Base-by-base conservation (phyloP, 2,329 filamentous ascomycete genomes). In the Huntiella omanensis region DNA sequence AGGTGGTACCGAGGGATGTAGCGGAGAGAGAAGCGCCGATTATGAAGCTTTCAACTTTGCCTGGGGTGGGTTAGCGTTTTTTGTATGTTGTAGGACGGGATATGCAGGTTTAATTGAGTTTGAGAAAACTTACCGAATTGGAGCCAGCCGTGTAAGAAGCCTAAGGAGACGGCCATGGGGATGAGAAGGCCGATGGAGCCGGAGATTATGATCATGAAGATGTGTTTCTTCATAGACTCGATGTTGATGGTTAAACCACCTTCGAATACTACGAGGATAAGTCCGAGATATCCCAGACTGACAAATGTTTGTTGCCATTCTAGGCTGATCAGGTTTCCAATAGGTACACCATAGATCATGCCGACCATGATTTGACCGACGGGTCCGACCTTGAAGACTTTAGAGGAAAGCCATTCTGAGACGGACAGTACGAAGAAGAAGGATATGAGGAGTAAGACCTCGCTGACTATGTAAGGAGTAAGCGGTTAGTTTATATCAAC, bases 191-290 rank as follows among this genome's bases (percentile, higher is more conserved):
- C 67, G 0, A 65, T 59, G 2, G 62, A 55, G 2, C 66, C 67
- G 3, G 59, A 64, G 3, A 62, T 37, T 17, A 62, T 53, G 50
- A 62, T 66, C 32, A 67, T 55, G 3, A 60, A 12, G 38, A 69
- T 60, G 48, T 68, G 68, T 32, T 61, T 57, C 52, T 62, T 62
- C 7, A 69, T 56, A 1, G 69, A 57, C 51, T 68, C 66, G 3
- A 69, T 53, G 0, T 65, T 63, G 28, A 66, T 58, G 7, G 62
- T 60, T 12, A 70, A 56, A 1, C 66, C 66, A n/a, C 66, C 67
- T 56, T 69, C 64, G 47, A 69, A 69, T 36, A 69, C 68, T 47
- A 70, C 67, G 35, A 70, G 53, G 40, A 70, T 64, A 39, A 69
- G 54, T 1, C 67, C 66, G 13, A 69, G 55, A 52, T 69, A 69